phyloP scores from a whole-genome alignment of 768 basidiomycete genomes.

The Macrocybe gigantea region DNA sequence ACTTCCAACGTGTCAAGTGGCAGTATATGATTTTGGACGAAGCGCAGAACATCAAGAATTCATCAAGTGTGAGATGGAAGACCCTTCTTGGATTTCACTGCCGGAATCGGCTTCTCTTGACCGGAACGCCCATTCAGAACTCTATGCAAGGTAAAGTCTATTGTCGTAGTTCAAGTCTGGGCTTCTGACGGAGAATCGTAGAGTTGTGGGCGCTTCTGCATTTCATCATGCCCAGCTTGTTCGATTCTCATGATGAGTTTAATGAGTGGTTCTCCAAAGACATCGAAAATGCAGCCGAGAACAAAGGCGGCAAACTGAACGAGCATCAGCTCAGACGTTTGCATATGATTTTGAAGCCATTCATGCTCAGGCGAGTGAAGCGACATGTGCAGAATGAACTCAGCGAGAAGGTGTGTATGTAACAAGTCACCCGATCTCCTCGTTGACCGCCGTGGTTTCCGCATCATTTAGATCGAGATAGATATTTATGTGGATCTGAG shows the following conservation, averaged over 20 bases:
- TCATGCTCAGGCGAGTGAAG: slow-evolving; percentile 97
- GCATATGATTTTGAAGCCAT: slow-evolving; percentile 98
- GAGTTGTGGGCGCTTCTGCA: slow-evolving; percentile 98
- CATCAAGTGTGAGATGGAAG: slow-evolving; percentile 94
- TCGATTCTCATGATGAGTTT: slow-evolving; percentile 99
- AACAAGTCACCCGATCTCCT: neutral
- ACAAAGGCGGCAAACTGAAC: slow-evolving; percentile 86
- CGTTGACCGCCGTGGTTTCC: neutral
- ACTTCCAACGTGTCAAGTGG: slow-evolving; percentile 97
- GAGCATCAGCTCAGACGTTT: slow-evolving; percentile 92
- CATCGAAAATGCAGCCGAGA: slow-evolving; percentile 91
- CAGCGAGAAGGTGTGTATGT: slow-evolving; percentile 79
- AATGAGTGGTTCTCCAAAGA: slow-evolving; percentile 99
- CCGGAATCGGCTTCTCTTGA: slow-evolving; percentile 89
- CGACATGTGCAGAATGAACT: slow-evolving; percentile 99
- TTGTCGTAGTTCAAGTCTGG: neutral
- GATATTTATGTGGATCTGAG: slow-evolving; percentile 94
- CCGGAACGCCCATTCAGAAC: slow-evolving; percentile 98
- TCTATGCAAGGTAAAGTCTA: slow-evolving; percentile 86
- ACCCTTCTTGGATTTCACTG: slow-evolving; percentile 94
- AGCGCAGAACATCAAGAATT: slow-evolving; percentile 99
- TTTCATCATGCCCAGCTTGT: slow-evolving; percentile 99
- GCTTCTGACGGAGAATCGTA: slow-evolving; percentile 19
- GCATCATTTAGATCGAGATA: slow-evolving; percentile 74
- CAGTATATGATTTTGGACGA: slow-evolving; percentile 99